Conservation (phyloP, 2,329 filamentous ascomycete genomes). For the Ophiostoma ips region DNA sequence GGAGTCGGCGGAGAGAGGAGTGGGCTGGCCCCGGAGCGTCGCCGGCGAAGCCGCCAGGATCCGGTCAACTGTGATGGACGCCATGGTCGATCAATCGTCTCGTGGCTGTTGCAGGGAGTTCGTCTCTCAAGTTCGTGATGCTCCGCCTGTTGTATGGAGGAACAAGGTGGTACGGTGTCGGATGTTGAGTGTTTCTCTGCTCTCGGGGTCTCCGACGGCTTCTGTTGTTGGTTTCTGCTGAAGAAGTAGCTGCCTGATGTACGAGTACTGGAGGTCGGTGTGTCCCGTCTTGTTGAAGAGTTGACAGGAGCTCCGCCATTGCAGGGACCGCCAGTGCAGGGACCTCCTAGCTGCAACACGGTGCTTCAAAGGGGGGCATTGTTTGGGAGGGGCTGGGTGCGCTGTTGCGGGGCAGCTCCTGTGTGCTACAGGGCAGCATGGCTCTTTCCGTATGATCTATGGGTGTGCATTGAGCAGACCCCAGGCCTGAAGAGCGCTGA, state of each 20-base stretch:
- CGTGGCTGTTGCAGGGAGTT: neutral
- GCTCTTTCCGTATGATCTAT: too few species aligned
- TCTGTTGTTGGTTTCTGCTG: too few species aligned
- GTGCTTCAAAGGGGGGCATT: slow-evolving; percentile 5
- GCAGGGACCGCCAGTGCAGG: neutral
- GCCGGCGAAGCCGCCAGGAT: slow-evolving; percentile 78
- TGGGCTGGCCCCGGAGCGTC: slow-evolving; percentile 75
- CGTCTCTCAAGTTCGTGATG: neutral
- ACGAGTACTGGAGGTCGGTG: too few species aligned
- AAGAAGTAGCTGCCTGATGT: neutral
- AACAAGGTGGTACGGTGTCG: too few species aligned
- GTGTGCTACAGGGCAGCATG: neutral
- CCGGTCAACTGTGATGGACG: slow-evolving; percentile 40
- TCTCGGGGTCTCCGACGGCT: neutral
- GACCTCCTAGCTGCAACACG: neutral
- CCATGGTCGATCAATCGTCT: slow-evolving; percentile 5
- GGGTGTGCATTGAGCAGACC: too few species aligned
- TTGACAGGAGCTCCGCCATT: slow-evolving; percentile 1
- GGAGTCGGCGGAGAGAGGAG: slow-evolving; percentile 71
- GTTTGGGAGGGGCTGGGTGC: slow-evolving; percentile 9
- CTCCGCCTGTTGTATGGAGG: neutral
- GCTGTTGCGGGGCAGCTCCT: slow-evolving; percentile 16
- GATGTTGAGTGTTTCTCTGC: neutral
- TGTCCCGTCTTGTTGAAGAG: neutral
- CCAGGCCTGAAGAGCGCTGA: too few species aligned